A percentile compares a stretch with the other conserved stretches of the same genome.
Conservation (phyloP, 139 green algal genomes). For the Limnomonas spitsbergensis region DNA sequence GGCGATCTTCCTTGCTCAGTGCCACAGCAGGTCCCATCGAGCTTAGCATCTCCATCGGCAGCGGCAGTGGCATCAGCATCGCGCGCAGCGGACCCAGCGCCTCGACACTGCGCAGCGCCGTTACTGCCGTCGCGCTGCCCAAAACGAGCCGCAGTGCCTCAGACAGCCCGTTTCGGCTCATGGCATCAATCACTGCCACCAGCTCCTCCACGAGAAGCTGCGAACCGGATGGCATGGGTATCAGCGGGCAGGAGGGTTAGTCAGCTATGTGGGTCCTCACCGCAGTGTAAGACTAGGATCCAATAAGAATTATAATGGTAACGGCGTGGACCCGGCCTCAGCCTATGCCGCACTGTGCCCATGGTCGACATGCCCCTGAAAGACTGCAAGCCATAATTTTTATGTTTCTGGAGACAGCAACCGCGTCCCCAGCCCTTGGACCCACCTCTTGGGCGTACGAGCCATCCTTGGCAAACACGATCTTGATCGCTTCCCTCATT, state of each 20-base stretch:
- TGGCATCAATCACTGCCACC: slow-evolving; percentile 63
- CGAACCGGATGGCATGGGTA: no score
- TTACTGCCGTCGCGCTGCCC: slow-evolving; percentile 22
- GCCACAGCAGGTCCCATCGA: slow-evolving; percentile 27
- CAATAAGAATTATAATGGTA: no score
- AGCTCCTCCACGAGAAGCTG: slow-evolving; percentile 77
- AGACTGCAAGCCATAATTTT: no score
- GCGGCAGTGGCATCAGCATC: slow-evolving; percentile 53
- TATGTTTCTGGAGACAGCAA: no score
- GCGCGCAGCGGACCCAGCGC: slow-evolving; percentile 53
- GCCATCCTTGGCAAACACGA: slow-evolving; percentile 61
- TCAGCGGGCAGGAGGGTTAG: no score
- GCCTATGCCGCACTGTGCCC: no score
- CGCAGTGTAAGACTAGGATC: no score
- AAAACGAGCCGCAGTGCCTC: slow-evolving; percentile 45
- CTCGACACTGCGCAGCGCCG: slow-evolving; percentile 41
- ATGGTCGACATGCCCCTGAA: no score
- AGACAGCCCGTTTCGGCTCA: slow-evolving; percentile 52
- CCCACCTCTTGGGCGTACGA: slow-evolving; percentile 62
- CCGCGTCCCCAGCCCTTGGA: no score
- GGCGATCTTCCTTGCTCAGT: slow-evolving; percentile 59
- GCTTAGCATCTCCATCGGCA: slow-evolving; percentile 37
- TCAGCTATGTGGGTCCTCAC: no score
- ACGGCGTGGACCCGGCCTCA: no score
- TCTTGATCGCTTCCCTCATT: slow-evolving; percentile 59